phyloP scores from a whole-genome alignment of 345 rosid species.

The Noccaea bulbosa region DNA sequence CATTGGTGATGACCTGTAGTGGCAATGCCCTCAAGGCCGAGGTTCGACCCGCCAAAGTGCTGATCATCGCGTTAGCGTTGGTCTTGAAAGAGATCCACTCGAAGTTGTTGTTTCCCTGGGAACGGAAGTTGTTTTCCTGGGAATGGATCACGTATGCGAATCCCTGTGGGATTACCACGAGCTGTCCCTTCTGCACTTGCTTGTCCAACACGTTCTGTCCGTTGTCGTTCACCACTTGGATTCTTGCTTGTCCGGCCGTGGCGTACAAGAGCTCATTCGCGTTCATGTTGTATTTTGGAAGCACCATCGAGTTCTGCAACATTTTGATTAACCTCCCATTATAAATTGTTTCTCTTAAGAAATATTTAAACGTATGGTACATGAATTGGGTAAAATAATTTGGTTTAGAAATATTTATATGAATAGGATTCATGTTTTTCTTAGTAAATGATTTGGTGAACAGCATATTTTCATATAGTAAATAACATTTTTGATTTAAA shows the following conservation, averaged over 20 bases:
- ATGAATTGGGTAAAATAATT: background rate
- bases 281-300: constrained; percentile 73
- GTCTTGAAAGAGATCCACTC: constrained; percentile 84
- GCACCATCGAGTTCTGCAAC: constrained; percentile 57
- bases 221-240: constrained; percentile 65
- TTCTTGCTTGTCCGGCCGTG: constrained; percentile 53
- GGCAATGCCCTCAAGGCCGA: constrained; percentile 65
- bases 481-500: background rate
- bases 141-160: constrained; percentile 58
- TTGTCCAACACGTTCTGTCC: constrained; percentile 68
- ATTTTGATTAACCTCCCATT: background rate
- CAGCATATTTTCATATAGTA: no score
- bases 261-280: constrained; percentile 70
- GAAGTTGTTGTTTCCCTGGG: constrained; percentile 52
- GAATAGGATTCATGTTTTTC: background rate
- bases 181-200: constrained; percentile 57
- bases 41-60: constrained; percentile 60
- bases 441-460: background rate
- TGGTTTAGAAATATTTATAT: background rate
- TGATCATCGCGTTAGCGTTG: constrained; percentile 56
- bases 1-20: constrained; percentile 53
- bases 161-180: constrained; percentile 70
- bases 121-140: constrained; percentile 44
- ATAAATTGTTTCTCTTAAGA: background rate
- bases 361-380: background rate